Conservation (phyloP, 208 protist species). For the Leishmania amazonensis region DNA sequence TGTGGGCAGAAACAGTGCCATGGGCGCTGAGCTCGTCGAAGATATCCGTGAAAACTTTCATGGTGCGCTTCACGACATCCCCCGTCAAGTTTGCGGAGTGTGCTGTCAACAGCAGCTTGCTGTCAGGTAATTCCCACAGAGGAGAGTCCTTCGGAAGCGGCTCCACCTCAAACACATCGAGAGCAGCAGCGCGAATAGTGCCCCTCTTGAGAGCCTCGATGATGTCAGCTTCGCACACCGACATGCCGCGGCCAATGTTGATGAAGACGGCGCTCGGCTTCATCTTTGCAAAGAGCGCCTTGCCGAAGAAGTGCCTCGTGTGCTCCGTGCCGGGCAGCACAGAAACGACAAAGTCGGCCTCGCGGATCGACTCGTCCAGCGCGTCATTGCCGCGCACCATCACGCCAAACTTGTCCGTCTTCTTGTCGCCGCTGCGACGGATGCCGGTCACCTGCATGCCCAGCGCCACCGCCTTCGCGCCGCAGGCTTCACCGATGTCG, state of each 20-base stretch:
- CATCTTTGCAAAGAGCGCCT: slow-evolving; percentile 74
- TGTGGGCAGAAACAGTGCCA: slow-evolving; percentile 31
- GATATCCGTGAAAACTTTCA: neutral
- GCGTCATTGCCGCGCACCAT: slow-evolving; percentile 46
- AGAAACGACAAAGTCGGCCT: slow-evolving; percentile 86
- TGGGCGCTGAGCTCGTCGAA: slow-evolving; percentile 8
- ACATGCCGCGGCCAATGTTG: slow-evolving; percentile 84
- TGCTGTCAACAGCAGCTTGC: slow-evolving; percentile 44
- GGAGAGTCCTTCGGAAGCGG: slow-evolving; percentile 66
- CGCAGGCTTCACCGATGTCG: slow-evolving; percentile 70
- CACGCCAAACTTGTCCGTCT: slow-evolving; percentile 68
- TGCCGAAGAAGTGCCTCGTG: slow-evolving; percentile 83
- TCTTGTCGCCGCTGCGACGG: slow-evolving; percentile 39
- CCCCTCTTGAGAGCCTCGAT: slow-evolving; percentile 56
- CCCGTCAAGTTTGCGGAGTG: slow-evolving; percentile 3
- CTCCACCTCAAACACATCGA: slow-evolving; percentile 87
- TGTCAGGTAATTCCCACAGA: slow-evolving; percentile 63
- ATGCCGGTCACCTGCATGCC: slow-evolving; percentile 84
- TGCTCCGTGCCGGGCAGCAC: slow-evolving; percentile 72
- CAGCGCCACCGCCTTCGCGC: slow-evolving; percentile 39
- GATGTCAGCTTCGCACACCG: slow-evolving; percentile 71
- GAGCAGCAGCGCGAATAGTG: slow-evolving; percentile 68
- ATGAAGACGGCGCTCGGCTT: slow-evolving; percentile 82
- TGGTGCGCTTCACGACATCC: neutral
- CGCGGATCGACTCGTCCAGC: slow-evolving; percentile 52